phyloP scores from a whole-genome alignment of 805 yeast species.

The Blastobotrys attinorum region DNA sequence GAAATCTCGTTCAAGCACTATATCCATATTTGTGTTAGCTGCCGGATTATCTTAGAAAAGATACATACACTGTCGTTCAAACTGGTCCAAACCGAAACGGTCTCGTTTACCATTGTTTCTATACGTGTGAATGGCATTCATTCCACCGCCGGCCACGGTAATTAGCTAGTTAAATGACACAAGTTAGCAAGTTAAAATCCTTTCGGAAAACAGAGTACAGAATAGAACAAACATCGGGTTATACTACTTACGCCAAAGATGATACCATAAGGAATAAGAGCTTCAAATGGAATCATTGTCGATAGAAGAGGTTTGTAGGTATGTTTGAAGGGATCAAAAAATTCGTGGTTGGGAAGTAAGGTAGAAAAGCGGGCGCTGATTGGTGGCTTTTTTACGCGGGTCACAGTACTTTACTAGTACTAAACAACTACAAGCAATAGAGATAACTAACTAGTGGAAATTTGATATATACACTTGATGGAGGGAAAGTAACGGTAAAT shows the following conservation, averaged over 20 bases:
- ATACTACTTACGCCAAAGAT: constrained; percentile 40
- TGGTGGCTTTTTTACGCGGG: too few relatives aligned
- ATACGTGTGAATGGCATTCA: constrained; percentile 35
- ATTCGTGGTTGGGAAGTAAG: too few relatives aligned
- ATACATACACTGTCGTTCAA: constrained; percentile 40
- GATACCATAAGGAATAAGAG: constrained; percentile 52
- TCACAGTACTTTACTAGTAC: too few relatives aligned
- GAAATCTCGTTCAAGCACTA: constrained; percentile 62
- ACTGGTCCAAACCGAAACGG: constrained; percentile 45
- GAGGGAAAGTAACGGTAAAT: too few relatives aligned
- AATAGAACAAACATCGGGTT: not conserved
- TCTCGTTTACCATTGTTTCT: constrained; percentile 47
- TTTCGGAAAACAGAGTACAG: not conserved
- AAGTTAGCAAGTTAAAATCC: not conserved
- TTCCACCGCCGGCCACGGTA: constrained; percentile 48
- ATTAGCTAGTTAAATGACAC: constrained; percentile 35
- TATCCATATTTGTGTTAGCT: not conserved
- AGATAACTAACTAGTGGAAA: too few relatives aligned
- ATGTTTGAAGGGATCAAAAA: too few relatives aligned
- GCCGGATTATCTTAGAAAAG: constrained; percentile 8
- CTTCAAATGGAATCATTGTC: constrained; percentile 55
- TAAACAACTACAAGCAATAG: too few relatives aligned
- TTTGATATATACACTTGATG: too few relatives aligned
- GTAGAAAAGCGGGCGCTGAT: too few relatives aligned
- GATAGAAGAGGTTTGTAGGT: too few relatives aligned